Percentiles rank a stretch among this genome's conserved stretches.
phyloP scores from a whole-genome alignment of 352 stramenopile genomes.

The Pythium brachiatum region DNA sequence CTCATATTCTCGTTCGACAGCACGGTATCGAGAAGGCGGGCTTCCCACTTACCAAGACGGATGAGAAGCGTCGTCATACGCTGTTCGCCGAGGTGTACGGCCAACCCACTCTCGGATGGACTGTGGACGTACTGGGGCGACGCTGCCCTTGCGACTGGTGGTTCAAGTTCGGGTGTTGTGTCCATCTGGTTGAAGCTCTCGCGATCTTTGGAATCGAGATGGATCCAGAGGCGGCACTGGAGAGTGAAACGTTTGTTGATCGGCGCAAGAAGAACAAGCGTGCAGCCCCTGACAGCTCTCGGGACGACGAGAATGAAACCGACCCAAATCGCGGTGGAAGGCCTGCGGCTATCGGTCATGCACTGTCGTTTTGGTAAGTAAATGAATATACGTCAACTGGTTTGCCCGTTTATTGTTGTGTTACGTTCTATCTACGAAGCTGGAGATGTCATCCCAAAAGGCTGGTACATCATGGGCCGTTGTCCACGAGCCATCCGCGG shows the following conservation, averaged over 20 bases:
- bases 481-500: background rate
- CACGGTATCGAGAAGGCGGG: conserved; percentile 10
- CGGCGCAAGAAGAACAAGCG: background rate
- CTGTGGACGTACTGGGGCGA: conserved; percentile 3
- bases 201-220: background rate
- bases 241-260: background rate
- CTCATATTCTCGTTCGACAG: conserved; percentile 6
- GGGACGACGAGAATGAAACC: background rate
- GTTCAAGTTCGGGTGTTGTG: conserved; percentile 17
- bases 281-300: background rate
- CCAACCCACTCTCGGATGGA: conserved; percentile 4
- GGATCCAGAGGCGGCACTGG: background rate
- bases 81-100: conserved; percentile 11
- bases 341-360: background rate
- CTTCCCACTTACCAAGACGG: conserved; percentile 3
- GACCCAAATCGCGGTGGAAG: background rate
- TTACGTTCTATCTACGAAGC: too few relatives aligned
- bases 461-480: background rate
- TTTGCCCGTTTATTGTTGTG: background rate
- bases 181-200: conserved; percentile 12
- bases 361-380: background rate
- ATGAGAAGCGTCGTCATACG: conserved; percentile 1
- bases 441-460: too few relatives aligned
- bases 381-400: background rate
- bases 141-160: conserved; percentile 8